Conservation (phyloP, 2,329 filamentous ascomycete species). For the Purpureocillium takamizusanense region DNA sequence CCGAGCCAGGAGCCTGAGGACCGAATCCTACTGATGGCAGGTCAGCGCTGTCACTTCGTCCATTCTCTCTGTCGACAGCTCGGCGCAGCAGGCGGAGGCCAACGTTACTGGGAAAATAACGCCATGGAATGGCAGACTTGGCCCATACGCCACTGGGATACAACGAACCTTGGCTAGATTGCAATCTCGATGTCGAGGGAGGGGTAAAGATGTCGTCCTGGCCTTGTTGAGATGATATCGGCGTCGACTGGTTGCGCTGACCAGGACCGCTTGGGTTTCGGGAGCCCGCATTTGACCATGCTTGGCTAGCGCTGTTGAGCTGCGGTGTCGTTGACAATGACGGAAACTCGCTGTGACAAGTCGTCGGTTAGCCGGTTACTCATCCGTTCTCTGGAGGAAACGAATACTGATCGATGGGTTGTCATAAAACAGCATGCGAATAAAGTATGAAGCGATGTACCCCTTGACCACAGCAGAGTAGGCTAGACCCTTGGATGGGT, state of each 20-base stretch:
- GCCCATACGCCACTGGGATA: conserved; percentile 42
- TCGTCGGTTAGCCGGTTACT: conserved; percentile 27
- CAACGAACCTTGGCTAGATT: conserved; percentile 37
- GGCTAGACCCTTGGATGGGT: conserved; percentile 6
- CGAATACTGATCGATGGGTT: too few relatives aligned
- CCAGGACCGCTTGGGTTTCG: conserved; percentile 39
- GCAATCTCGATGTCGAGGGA: conserved; percentile 29
- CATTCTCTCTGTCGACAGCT: neutral
- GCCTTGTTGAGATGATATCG: conserved; percentile 40
- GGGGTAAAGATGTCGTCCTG: conserved; percentile 37
- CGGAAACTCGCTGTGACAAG: conserved; percentile 48
- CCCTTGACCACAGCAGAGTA: conserved; percentile 23
- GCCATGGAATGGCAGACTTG: too few relatives aligned
- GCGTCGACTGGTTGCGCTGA: conserved; percentile 42
- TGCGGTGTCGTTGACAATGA: conserved; percentile 54
- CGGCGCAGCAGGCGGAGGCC: neutral
- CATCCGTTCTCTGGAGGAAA: conserved; percentile 19
- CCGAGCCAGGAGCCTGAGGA: conserved; percentile 29
- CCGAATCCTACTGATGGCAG: conserved; percentile 48
- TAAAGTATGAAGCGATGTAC: conserved; percentile 12
- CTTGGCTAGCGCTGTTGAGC: conserved; percentile 36
- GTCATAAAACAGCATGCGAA: too few relatives aligned
- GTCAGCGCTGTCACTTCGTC: too few relatives aligned
- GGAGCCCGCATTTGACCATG: conserved; percentile 42
- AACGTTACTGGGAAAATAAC: too few relatives aligned